Evolutionary conservation across 2,329 filamentous ascomycete genomes (phyloP), one percentile per base, ranked within the genome.

Genomic region (Akanthomyces lecanii): DNA sequence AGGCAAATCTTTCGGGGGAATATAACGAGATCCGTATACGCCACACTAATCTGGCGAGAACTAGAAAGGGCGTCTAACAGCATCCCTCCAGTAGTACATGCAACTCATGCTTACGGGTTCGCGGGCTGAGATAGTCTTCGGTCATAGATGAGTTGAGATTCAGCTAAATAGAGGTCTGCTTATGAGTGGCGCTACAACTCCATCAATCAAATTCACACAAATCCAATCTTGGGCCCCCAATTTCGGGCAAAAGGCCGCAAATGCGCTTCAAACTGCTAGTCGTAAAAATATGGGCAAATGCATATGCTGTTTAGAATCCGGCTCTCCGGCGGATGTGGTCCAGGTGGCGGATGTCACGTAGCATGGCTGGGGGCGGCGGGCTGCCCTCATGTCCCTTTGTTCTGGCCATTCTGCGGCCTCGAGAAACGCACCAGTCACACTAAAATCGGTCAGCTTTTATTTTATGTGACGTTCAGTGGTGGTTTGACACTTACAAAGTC

Each of bases 401-500:
- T n/a, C 51, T 62, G 21, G 60, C 63, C 45, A 64, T 54, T 36
- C 66, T 58, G 55, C 73, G 73, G 16, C 73, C 72, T 21, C 75
- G 70, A 42, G 69, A 69, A 18, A 75, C 75, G 61, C 76, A 78
- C 75, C 67, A 69, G 42, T 69, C 67, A 45, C 62, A 63, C 62
- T 58, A 42, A n/a, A 11, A 42, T 25, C 10, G 68, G 79, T 69
- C 78, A 75, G 65, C 51, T 7, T 33, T 33, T 21, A 18, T 18
- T n/a, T 45, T 25, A 23, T 38, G 33, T 40, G 25, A 11, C 44
- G 10, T 30, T 2, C 16, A 11, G 16, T 14, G 36, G n/a, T 48
- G 11, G 28, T 25, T 28, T 11, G 42, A n/a, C 7, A 77, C 81
- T 78, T 71, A 84, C 82, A 68, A 79, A 74, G 42, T 81, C 87